Conservation (phyloP, 83 land plant genomes). For the Thuja plicata region DNA sequence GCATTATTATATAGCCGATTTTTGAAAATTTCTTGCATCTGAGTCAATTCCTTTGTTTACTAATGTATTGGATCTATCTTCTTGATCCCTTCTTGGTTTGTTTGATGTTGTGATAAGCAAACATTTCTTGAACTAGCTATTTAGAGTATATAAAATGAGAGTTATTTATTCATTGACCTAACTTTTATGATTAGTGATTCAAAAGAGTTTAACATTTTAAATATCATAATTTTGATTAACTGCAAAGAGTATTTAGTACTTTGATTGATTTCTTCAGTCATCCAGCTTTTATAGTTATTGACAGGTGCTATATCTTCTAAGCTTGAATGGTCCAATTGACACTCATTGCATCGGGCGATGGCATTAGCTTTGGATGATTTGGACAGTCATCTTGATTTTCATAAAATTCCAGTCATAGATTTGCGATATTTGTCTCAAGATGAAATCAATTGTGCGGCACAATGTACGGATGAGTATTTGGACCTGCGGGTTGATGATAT, state of each 20-base stretch:
- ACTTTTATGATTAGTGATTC: neutral
- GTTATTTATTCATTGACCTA: neutral
- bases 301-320: neutral
- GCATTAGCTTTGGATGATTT: neutral
- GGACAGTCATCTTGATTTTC: slow-evolving; percentile 6
- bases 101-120: neutral
- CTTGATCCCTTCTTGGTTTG: neutral
- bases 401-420: slow-evolving; percentile 39
- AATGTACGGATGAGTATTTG: slow-evolving; percentile 23
- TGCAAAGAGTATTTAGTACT: neutral
- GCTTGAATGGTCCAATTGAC: neutral
- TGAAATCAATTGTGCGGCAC: slow-evolving; percentile 43
- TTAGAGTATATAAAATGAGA: neutral
- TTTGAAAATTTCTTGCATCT: no score
- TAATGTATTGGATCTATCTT: neutral
- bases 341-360: neutral
- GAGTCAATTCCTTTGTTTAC: neutral
- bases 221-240: neutral
- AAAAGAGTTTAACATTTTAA: neutral
- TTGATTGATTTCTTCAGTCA: neutral
- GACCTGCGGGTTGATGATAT: slow-evolving; percentile 33
- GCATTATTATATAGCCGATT: no score
- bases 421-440: slow-evolving; percentile 48
- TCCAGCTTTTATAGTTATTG: neutral
- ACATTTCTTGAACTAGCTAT: neutral